Evolutionary conservation across 352 stramenopile species (phyloP), one percentile per base, ranked within the genome.

Genomic region (Phytophthora nicotianae): DNA sequence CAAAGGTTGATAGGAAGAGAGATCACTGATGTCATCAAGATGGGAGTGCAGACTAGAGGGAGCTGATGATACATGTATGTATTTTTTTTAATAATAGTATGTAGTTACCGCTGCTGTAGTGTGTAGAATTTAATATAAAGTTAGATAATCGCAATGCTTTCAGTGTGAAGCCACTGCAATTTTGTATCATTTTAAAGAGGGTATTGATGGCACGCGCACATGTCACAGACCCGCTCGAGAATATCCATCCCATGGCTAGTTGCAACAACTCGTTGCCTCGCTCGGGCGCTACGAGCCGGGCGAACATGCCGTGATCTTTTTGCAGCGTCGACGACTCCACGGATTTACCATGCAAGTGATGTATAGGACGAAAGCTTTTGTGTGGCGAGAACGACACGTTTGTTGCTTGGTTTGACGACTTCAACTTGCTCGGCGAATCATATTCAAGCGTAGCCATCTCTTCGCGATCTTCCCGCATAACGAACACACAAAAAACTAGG

Each of bases 401-500:
- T 38, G 32, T 10, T 50, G 20, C 17, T 50, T 37, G 42, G 42
- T 50, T 37, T 17, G 16, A n/a, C 21, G 26, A 5, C 42, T 61
- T 53, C 41, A 60, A 60, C 52, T 43, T 60, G 38, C 13, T 20
- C 7, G 23, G 19, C 40, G 26, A 59, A 59, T 59, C 52, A 48
- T 23, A 51, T 23, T 5, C 27, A 33, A 58, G 10, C 29, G 51
- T 56, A 62, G 54, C 54, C 54, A 62, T 55, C 33, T 56, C 21
- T 35, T 20, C 19, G 42, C 20, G 42, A 26, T 49, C 29, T 35
- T 35, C 29, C 8, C 8, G 9, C 29, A 35, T 13, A 35, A 8
- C 29, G 29, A 35, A 35, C n/a, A n/a, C 7, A 29, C 24, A 4
- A 7, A 29, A 29, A 29, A 29, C 4, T 8, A 29, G 4, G 24